Conservation (phyloP, 805 yeast species). For the Wickerhamomyces rabaulensis region DNA sequence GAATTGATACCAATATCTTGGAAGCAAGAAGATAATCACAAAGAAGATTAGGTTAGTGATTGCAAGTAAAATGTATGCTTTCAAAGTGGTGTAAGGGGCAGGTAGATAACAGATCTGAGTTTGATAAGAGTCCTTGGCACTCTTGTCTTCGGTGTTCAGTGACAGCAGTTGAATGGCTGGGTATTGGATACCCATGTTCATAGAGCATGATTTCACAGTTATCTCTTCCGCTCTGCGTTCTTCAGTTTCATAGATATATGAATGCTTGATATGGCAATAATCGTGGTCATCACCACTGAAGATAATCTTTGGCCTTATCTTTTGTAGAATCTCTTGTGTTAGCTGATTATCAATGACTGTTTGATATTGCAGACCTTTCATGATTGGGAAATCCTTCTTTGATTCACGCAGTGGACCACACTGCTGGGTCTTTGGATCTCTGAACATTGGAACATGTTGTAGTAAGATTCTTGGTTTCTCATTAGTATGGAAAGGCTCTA, state of each 20-base stretch:
- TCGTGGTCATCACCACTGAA: constrained; percentile 98
- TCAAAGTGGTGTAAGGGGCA: constrained; percentile 41
- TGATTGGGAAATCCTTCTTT: constrained; percentile 56
- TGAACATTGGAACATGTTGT: constrained; percentile 82
- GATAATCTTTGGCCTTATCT: constrained; percentile 58
- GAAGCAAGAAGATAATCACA: constrained; percentile 23
- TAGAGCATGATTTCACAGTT: constrained; percentile 83
- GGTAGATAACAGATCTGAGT: constrained; percentile 56
- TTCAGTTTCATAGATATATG: constrained; percentile 21
- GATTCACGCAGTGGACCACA: constrained; percentile 84
- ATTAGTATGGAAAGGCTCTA: constrained; percentile 24
- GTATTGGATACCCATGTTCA: constrained; percentile 83
- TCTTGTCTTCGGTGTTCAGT: constrained; percentile 32
- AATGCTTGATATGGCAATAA: constrained; percentile 75
- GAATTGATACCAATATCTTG: constrained; percentile 23
- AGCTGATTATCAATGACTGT: constrained; percentile 69
- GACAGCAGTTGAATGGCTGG: constrained; percentile 89
- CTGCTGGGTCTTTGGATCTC: constrained; percentile 52
- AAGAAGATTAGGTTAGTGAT: constrained; percentile 17
- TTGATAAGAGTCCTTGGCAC: constrained; percentile 24
- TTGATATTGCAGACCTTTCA: constrained; percentile 80
- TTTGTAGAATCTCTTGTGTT: constrained; percentile 51
- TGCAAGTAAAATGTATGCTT: constrained; percentile 27
- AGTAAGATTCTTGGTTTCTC: constrained; percentile 60
- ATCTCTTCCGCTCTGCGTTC: constrained; percentile 53